phyloP scores from a whole-genome alignment of 768 basidiomycete species.

The Psilocybe sp. region DNA sequence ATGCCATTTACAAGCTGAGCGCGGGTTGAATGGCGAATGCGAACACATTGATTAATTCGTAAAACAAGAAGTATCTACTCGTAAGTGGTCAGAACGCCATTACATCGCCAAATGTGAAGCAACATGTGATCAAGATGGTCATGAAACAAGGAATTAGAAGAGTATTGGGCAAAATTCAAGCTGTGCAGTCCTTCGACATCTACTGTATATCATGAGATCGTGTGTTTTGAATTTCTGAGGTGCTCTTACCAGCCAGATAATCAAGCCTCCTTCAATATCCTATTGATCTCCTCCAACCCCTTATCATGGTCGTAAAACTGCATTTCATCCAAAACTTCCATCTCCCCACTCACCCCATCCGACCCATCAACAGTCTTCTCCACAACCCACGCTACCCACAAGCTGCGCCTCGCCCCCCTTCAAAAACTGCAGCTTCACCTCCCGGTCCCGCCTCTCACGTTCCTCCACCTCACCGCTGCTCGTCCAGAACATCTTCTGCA shows the following conservation, averaged over 20 bases:
- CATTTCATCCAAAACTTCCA: slow-evolving; percentile 17
- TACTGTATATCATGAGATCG: background rate
- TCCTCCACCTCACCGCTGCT: slow-evolving; percentile 65
- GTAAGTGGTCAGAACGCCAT: too few species aligned
- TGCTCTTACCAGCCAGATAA: background rate
- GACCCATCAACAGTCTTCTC: slow-evolving; percentile 26
- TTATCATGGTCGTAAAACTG: slow-evolving; percentile 74
- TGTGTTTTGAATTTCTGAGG: background rate
- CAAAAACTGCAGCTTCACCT: slow-evolving; percentile 38
- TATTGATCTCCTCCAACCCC: slow-evolving; percentile 68
- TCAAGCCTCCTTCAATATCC: slow-evolving; percentile 59
- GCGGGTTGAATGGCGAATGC: too few species aligned
- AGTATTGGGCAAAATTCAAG: too few species aligned
- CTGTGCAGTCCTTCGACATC: background rate
- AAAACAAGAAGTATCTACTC: too few species aligned
- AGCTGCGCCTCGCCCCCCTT: slow-evolving; percentile 22
- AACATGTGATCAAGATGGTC: too few species aligned
- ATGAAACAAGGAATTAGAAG: too few species aligned
- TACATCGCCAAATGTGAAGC: too few species aligned
- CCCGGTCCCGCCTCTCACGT: slow-evolving; percentile 52
- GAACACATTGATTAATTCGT: too few species aligned
- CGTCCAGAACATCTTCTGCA: slow-evolving; percentile 77
- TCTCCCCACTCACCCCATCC: slow-evolving; percentile 18
- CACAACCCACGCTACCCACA: slow-evolving; percentile 27
- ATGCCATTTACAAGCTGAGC: too few species aligned